Base-by-base conservation (phyloP, 1,284 basidiomycete species). In the Melanopsichium pennsylvanicum region DNA sequence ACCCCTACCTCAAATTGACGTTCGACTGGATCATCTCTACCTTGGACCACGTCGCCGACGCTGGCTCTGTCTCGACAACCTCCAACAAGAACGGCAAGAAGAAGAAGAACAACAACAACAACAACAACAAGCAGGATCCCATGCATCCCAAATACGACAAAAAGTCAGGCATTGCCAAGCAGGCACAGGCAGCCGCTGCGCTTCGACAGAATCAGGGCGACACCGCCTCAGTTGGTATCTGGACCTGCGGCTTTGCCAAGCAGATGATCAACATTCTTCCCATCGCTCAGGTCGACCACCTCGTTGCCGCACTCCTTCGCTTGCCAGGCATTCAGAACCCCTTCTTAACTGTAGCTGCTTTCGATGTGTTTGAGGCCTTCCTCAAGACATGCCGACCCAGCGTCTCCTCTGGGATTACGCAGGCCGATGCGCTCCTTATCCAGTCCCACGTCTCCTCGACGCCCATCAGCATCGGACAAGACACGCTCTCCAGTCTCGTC, bases 1-100 rank as follows among this genome's bases (percentile, higher is more conserved):
- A 97, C 83, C 93, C 95, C 0, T 98, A 95, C 70, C 86, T 87
- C 4, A 88, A 88, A 66, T 60, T 67, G 69, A 90, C 89, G 15
- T 87, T 88, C 13, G 89, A 91, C 59, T 97, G 92, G 90, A 85
- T 89, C 39, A 85, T 88, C 60, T 83, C 84, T 18, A 85, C 87
- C 9, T 84, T 98, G 13, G 81, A 85, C 11, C 87, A 91, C 62
- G 87, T 89, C 21, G 86, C 86, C 70, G 84, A 87, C 7, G 86
- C 86, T 31, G 86, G 69, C 85, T 82, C 34, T 55, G 68, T 23
- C 37, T 46, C 82, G 48, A n/a, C n/a, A n/a, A n/a, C 45, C 76
- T 88, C 36, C 84, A 85, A 26, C n/a, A n/a, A n/a, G n/a, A n/a
- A n/a, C n/a, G n/a, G n/a, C n/a, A n/a, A 25, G 12, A 25, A 87